phyloP scores from a whole-genome alignment of 345 rosid genomes.

The Eucalyptus decipiens region DNA sequence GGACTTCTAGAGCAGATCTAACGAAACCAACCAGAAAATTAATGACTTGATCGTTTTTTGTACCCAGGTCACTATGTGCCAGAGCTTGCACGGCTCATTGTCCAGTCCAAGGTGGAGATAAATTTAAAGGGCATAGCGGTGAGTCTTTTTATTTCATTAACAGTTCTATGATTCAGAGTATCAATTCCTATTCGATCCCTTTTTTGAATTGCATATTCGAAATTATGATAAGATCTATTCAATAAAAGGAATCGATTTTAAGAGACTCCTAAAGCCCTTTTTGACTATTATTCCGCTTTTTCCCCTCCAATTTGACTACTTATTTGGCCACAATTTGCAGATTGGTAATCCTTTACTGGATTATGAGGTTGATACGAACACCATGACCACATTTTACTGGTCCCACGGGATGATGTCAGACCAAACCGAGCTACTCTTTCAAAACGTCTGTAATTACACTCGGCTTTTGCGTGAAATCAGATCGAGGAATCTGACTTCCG shows the following conservation, averaged over 20 bases:
- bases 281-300: neutral
- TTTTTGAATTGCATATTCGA: neutral
- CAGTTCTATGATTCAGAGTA: neutral
- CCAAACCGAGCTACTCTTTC: neutral
- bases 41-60: neutral
- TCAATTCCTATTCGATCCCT: neutral
- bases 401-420: slow-evolving; percentile 39
- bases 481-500: neutral
- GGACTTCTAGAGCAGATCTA: neutral
- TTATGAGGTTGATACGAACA: slow-evolving; percentile 11
- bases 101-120: slow-evolving; percentile 2
- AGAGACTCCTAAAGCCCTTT: neutral
- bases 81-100: slow-evolving; percentile 21
- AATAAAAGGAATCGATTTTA: neutral
- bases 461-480: neutral
- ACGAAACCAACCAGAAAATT: neutral
- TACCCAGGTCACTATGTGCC: slow-evolving; percentile 35
- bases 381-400: slow-evolving; percentile 12
- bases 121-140: slow-evolving; percentile 29
- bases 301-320: neutral
- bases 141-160: neutral
- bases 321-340: neutral
- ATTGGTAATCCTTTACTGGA: slow-evolving; percentile 33
- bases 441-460: slow-evolving; percentile 7
- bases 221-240: neutral